Conservation (phyloP, 75 land plant genomes). For the Pseudotsuga menziesii region DNA sequence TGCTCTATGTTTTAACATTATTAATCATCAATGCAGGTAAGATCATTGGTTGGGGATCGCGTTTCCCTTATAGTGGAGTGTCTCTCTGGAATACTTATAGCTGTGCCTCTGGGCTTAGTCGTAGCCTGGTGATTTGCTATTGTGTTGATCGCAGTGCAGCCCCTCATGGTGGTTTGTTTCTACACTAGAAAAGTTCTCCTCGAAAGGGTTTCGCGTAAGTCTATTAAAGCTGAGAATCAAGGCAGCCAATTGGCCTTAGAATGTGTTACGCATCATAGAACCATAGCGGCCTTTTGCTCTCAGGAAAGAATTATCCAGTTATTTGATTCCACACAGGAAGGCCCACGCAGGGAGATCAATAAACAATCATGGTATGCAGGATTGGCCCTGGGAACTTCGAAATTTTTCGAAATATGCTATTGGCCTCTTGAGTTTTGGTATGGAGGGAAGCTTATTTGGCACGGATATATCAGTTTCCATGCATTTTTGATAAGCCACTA, state of each 20-base stretch:
- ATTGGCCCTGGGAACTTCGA: slow-evolving; percentile 49
- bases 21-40: no score
- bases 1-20: no score
- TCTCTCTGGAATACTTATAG: no score
- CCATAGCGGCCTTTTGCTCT: slow-evolving; percentile 24
- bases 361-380: slow-evolving; percentile 61
- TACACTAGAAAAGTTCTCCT: no score
- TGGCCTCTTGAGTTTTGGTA: slow-evolving; percentile 63
- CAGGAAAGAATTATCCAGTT: slow-evolving; percentile 35
- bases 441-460: slow-evolving; percentile 46
- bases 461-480: slow-evolving; percentile 18
- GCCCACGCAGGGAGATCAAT: slow-evolving; percentile 29
- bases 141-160: no score
- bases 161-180: no score
- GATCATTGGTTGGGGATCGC: no score
- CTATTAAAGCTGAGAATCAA: no score
- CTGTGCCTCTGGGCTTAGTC: no score
- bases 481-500: slow-evolving; percentile 49
- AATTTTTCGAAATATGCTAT: slow-evolving; percentile 21
- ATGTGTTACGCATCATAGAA: slow-evolving; percentile 24
- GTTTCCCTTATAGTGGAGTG: no score
- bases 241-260: not conserved
- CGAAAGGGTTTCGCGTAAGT: no score
- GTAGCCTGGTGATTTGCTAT: no score
- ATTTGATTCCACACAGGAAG: slow-evolving; percentile 44